Conservation (phyloP, 2,329 filamentous ascomycete species). For the Microdochium nivale region DNA sequence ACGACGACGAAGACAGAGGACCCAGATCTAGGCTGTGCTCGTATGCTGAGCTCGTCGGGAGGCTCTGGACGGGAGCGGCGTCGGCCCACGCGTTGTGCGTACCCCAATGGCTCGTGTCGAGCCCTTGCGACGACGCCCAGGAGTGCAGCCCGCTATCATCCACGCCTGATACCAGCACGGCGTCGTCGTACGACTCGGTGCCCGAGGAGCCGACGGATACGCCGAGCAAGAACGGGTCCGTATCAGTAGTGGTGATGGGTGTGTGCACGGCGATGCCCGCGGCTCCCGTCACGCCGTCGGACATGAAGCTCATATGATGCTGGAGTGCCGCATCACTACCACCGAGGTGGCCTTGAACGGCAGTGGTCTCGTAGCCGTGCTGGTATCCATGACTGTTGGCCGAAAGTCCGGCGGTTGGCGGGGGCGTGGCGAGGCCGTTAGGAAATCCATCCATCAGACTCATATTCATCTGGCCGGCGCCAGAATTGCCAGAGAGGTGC, state of each 20-base stretch:
- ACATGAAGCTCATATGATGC: slow-evolving; percentile 27
- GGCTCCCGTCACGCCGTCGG: slow-evolving; percentile 18
- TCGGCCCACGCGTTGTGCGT: not conserved
- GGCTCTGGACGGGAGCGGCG: not conserved
- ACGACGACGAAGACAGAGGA: not conserved
- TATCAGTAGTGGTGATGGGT: slow-evolving; percentile 5
- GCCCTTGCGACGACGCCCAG: slow-evolving; percentile 1
- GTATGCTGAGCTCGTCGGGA: not conserved
- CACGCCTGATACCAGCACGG: slow-evolving; percentile 6
- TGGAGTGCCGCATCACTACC: slow-evolving; percentile 13
- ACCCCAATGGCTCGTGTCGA: slow-evolving; percentile 1
- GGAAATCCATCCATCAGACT: slow-evolving; percentile 41
- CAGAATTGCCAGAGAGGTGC: slow-evolving; percentile 8
- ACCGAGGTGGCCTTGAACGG: not conserved
- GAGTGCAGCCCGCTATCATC: not conserved
- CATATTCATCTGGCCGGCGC: slow-evolving; percentile 7
- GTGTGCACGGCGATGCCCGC: slow-evolving; percentile 17
- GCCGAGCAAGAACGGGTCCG: slow-evolving; percentile 19
- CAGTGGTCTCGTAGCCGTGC: slow-evolving; percentile 25
- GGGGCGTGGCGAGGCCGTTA: slow-evolving; percentile 47
- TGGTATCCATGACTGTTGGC: slow-evolving; percentile 32
- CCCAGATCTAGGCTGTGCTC: not conserved
- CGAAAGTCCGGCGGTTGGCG: slow-evolving; percentile 42
- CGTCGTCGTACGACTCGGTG: slow-evolving; percentile 4
- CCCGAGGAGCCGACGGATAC: slow-evolving; percentile 13